These are phyloP conservation scores for Penicillium sclerotiorum DNA, from an alignment of 2,329 filamentous ascomycete species.

Conservation along the genomic window DNA sequence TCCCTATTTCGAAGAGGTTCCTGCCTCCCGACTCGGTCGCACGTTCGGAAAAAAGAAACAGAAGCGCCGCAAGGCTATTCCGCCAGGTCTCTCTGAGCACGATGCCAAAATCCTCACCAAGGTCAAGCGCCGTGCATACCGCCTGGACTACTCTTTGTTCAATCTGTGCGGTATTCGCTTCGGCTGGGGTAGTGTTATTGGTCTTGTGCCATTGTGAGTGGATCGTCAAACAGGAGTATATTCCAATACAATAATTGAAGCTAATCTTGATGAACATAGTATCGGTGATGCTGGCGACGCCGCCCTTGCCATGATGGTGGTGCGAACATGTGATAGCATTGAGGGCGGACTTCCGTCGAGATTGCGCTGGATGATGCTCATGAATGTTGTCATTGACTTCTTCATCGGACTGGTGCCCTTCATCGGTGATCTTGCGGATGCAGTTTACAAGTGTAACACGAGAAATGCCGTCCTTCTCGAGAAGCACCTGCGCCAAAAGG, in stretches of 20 bases:
- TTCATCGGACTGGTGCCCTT: slow-evolving; percentile 56
- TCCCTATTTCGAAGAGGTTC: slow-evolving; percentile 83
- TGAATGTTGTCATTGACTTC: slow-evolving; percentile 67
- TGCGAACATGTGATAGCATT: slow-evolving; percentile 71
- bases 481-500: slow-evolving; percentile 46
- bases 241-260: not conserved
- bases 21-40: slow-evolving; percentile 69
- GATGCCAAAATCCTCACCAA: slow-evolving; percentile 82
- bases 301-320: slow-evolving; percentile 73
- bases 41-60: slow-evolving; percentile 71
- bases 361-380: slow-evolving; percentile 71
- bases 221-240: too few species aligned
- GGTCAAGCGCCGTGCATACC: slow-evolving; percentile 82
- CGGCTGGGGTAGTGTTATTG: slow-evolving; percentile 87
- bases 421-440: slow-evolving; percentile 52
- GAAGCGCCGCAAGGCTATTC: slow-evolving; percentile 82
- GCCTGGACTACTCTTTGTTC: slow-evolving; percentile 82
- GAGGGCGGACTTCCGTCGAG: slow-evolving; percentile 68
- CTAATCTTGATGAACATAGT: slow-evolving; percentile 47
- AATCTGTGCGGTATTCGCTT: slow-evolving; percentile 79
- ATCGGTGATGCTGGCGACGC: slow-evolving; percentile 75
- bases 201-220: slow-evolving; percentile 76
- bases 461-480: slow-evolving; percentile 51
- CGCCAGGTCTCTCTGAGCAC: slow-evolving; percentile 77
- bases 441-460: slow-evolving; percentile 52